These are phyloP conservation scores for Oryza rufipogon DNA, from an alignment of 176 grass and related monocot species.

Conservation along the genomic window DNA sequence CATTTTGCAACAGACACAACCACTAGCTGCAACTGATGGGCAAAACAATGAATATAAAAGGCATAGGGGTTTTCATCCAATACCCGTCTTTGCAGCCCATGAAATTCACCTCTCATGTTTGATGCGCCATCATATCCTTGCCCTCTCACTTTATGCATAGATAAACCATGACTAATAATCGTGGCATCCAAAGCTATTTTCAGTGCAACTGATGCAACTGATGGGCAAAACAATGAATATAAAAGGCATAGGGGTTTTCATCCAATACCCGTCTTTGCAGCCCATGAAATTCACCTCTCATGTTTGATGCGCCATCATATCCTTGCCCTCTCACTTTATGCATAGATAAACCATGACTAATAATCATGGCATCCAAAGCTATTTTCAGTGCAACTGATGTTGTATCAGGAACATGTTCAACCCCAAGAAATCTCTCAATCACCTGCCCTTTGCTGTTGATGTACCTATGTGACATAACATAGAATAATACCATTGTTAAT, in stretches of 20 bases:
- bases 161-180: neutral
- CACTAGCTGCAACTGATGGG: neutral
- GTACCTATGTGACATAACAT: neutral
- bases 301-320: too few species aligned
- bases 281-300: too few species aligned
- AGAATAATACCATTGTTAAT: too few species aligned
- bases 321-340: too few species aligned
- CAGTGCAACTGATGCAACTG: neutral
- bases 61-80: neutral
- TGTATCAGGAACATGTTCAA: neutral
- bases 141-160: neutral
- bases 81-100: neutral
- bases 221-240: too few species aligned
- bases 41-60: neutral
- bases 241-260: too few species aligned
- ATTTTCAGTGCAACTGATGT: too few species aligned
- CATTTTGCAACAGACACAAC: neutral
- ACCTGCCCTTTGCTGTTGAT: neutral
- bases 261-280: too few species aligned
- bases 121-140: neutral
- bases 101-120: neutral
- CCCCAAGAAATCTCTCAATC: neutral
- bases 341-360: too few species aligned
- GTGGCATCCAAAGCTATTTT: neutral
- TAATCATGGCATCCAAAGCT: too few species aligned